A percentile compares a stretch with the other conserved stretches of the same genome.
These are phyloP conservation scores for Mycena leptocephala DNA, from an alignment of 768 basidiomycete species.

Conservation along the genomic window DNA sequence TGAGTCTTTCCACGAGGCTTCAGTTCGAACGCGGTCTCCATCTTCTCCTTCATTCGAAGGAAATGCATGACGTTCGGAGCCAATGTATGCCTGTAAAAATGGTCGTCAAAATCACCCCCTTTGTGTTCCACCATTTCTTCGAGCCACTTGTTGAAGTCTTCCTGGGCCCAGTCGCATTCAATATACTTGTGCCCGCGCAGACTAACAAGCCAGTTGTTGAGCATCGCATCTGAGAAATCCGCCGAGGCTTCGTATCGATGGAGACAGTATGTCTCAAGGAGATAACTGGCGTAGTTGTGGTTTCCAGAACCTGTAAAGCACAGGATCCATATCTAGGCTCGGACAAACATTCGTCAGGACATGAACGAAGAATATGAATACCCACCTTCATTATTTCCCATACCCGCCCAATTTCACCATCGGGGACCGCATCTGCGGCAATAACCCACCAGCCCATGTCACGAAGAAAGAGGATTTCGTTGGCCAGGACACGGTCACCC, in stretches of 20 bases:
- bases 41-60: no score
- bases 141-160: constrained; percentile 38
- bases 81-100: no score
- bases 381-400: constrained; percentile 16
- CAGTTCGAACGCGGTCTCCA: no score
- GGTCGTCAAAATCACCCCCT: no score
- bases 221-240: constrained; percentile 24
- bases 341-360: no score
- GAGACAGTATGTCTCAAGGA: constrained; percentile 28
- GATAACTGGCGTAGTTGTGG: background rate
- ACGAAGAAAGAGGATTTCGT: constrained; percentile 2
- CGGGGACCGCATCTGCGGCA: background rate
- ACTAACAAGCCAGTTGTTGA: constrained; percentile 38
- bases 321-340: background rate
- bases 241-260: constrained; percentile 27
- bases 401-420: background rate
- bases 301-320: no score
- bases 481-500: constrained; percentile 25
- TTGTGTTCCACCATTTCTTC: constrained; percentile 32
- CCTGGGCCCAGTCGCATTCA: constrained; percentile 21
- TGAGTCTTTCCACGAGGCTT: no score
- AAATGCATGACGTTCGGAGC: no score
- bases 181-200: background rate
- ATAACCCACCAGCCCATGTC: constrained; percentile 25
- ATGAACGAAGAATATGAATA: no score